Conservation (phyloP, 768 basidiomycete species). For the Lepiota venenata region DNA sequence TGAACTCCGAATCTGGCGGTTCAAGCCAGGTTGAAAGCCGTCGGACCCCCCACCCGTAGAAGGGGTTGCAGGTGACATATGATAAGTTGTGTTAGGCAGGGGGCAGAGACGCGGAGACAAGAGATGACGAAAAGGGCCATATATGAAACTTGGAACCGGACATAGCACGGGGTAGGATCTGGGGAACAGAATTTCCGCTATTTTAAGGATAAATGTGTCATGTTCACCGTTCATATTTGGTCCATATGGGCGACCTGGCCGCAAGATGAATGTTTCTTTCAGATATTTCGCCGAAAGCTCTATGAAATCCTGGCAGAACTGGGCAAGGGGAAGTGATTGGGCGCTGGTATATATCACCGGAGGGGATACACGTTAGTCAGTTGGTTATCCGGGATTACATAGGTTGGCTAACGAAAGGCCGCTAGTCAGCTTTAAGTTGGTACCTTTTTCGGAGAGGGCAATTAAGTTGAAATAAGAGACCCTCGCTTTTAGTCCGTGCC, state of each 20-base stretch:
- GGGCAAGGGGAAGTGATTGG: constrained; percentile 21
- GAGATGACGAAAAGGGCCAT: constrained; percentile 8
- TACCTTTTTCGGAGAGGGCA: constrained; percentile 33
- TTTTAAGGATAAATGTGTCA: constrained; percentile 9
- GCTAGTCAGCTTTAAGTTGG: constrained; percentile 33
- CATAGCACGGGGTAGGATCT: constrained; percentile 20
- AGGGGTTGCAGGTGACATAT: constrained; percentile 2
- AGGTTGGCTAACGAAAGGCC: constrained; percentile 29
- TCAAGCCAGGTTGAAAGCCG: not conserved
- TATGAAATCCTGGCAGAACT: constrained; percentile 17
- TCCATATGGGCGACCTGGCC: not conserved
- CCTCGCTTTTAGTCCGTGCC: constrained; percentile 23
- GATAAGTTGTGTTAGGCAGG: not conserved
- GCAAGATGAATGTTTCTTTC: not conserved
- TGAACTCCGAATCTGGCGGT: constrained; percentile 5
- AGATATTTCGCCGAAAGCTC: constrained; percentile 18
- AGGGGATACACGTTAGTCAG: constrained; percentile 23
- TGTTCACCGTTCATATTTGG: not conserved
- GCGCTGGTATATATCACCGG: constrained; percentile 29
- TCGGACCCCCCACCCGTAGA: not conserved
- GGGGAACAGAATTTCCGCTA: constrained; percentile 9
- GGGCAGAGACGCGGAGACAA: constrained; percentile 5
- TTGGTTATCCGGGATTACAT: constrained; percentile 36
- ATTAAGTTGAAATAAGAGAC: constrained; percentile 25
- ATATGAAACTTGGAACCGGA: constrained; percentile 14